Evolutionary conservation across 495 filamentous ascomycete species (phyloP).

Genomic region (Penicillium daleae): DNA sequence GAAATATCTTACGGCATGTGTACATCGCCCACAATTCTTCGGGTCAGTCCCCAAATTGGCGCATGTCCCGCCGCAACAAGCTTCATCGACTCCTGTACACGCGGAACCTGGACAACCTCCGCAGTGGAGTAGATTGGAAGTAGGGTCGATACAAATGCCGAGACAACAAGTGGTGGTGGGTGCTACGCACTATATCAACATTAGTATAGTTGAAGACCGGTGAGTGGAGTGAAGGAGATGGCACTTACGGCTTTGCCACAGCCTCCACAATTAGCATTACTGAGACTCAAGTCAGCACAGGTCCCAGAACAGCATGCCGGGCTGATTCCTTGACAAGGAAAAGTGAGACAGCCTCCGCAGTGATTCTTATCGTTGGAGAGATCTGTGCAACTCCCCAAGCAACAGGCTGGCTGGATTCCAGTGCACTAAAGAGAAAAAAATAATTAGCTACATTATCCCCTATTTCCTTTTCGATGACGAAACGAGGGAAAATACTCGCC

Average conservation of each 20-base stretch:
- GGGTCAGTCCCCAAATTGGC: conserved; percentile 12
- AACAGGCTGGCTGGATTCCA: conserved; percentile 19
- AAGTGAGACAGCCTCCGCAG: conserved; percentile 22
- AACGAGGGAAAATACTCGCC: conserved; percentile 2
- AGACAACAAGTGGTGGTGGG: conserved; percentile 12
- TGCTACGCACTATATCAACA: conserved; percentile 3
- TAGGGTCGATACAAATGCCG: conserved; percentile 17
- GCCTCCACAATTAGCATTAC: conserved; percentile 8
- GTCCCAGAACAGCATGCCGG: conserved; percentile 17
- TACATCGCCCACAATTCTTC: conserved; percentile 23
- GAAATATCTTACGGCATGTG: no score
- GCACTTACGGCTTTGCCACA: conserved; percentile 1
- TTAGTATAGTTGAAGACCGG: not conserved
- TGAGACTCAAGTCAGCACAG: conserved; percentile 15
- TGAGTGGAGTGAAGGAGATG: not conserved
- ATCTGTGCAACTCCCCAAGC: conserved; percentile 22
- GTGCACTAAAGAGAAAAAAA: conserved; percentile 17
- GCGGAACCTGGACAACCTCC: conserved; percentile 14
- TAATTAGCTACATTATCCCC: no score
- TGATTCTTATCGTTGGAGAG: conserved; percentile 15
- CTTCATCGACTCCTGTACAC: conserved; percentile 9
- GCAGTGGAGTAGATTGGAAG: conserved; percentile 13
- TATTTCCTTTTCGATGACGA: not conserved
- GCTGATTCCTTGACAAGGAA: conserved; percentile 17
- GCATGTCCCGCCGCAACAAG: conserved; percentile 22